These are phyloP conservation scores for Ramichloridium luteum DNA, from an alignment of 2,329 filamentous ascomycete species.

Conservation along the genomic window DNA sequence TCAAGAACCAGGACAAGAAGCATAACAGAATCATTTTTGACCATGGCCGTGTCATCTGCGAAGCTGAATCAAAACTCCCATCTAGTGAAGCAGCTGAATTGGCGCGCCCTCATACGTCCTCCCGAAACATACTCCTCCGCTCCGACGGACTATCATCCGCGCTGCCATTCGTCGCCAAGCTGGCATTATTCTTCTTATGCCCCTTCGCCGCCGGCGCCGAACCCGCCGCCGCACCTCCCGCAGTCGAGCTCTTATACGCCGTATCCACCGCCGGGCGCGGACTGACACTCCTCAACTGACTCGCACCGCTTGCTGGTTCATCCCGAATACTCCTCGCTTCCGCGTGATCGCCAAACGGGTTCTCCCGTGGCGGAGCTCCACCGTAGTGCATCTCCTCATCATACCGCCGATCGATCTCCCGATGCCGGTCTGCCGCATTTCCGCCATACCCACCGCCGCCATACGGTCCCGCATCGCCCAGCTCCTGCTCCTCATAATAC, in stretches of 20 bases:
- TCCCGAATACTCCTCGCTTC: conserved; percentile 50
- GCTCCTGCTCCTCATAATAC: conserved; percentile 68
- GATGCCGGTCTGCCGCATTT: conserved; percentile 29
- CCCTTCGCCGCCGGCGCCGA: conserved; percentile 27
- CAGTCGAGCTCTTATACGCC: conserved; percentile 34
- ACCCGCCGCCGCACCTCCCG: conserved; percentile 28
- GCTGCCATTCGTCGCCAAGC: conserved; percentile 20
- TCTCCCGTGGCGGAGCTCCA: conserved; percentile 21
- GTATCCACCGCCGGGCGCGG: conserved; percentile 52
- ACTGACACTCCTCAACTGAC: conserved; percentile 56
- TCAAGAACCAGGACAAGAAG: no score
- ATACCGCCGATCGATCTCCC: conserved; percentile 33
- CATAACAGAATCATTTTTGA: no score
- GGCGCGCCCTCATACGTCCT: conserved; percentile 46
- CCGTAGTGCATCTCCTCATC: conserved; percentile 35
- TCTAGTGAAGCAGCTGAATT: no score
- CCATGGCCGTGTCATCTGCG: no score
- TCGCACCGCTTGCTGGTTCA: background rate
- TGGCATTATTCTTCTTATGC: conserved; percentile 28
- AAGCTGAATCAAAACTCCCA: no score
- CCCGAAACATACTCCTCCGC: conserved; percentile 56
- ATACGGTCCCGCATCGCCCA: conserved; percentile 41
- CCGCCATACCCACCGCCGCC: conserved; percentile 29
- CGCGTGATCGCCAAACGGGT: conserved; percentile 62
- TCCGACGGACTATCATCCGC: conserved; percentile 49